Conservation (phyloP, 208 protist genomes). For the Leishmania major region DNA sequence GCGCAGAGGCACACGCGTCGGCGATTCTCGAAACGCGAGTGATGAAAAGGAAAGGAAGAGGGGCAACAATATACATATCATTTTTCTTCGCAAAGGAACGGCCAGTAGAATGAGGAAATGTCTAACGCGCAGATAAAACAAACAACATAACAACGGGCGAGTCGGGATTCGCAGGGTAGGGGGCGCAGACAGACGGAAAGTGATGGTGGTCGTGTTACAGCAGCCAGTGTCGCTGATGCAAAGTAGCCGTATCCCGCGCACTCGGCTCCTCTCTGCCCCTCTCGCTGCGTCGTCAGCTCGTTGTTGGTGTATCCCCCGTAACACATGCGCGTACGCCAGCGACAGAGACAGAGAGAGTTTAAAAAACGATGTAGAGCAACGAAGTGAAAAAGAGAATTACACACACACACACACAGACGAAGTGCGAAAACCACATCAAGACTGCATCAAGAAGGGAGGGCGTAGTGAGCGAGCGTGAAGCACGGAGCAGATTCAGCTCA, state of each 20-base stretch:
- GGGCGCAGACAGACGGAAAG: too few species aligned
- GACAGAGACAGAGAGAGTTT: background rate
- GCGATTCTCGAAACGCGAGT: background rate
- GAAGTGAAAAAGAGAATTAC: background rate
- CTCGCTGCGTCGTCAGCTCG: background rate
- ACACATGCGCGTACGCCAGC: background rate
- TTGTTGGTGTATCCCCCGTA: background rate
- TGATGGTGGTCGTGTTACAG: background rate
- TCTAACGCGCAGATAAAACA: background rate
- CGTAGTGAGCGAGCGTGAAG: background rate
- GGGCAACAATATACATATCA: background rate
- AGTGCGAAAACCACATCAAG: background rate
- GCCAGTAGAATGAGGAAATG: background rate
- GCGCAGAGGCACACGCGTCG: background rate
- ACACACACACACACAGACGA: background rate
- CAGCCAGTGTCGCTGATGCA: background rate
- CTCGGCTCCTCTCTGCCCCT: background rate
- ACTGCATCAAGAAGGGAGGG: background rate
- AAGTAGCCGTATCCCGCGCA: background rate
- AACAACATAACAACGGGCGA: background rate
- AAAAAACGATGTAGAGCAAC: background rate
- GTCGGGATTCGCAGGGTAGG: background rate
- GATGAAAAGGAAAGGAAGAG: background rate
- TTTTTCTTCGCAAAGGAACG: background rate
- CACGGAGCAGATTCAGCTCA: background rate